These are phyloP conservation scores for Sugiyamaella xylanicola DNA, from an alignment of 1,139 yeast genomes.

Conservation along the genomic window DNA sequence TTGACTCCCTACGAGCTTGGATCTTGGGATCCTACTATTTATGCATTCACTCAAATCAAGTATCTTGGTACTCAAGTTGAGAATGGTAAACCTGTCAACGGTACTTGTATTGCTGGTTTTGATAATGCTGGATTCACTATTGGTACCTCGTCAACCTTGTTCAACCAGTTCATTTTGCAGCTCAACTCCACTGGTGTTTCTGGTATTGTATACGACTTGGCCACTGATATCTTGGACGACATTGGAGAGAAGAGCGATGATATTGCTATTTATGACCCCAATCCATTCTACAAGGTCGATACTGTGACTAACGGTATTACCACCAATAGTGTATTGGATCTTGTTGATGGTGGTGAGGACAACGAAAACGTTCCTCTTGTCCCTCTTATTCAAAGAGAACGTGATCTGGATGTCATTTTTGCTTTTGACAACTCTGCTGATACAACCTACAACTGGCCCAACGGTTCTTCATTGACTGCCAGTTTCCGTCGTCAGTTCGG, in stretches of 20 bases:
- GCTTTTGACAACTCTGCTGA: conserved; percentile 91
- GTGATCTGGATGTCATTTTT: conserved; percentile 73
- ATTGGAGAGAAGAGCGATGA: conserved; percentile 50
- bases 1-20: conserved; percentile 80
- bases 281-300: conserved; percentile 60
- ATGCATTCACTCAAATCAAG: conserved; percentile 69
- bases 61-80: conserved; percentile 70
- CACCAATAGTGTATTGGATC: conserved; percentile 43
- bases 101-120: conserved; percentile 61
- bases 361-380: conserved; percentile 73
- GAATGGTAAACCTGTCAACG: conserved; percentile 51
- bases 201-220: conserved; percentile 52
- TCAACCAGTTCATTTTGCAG: conserved; percentile 67
- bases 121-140: conserved; percentile 77
- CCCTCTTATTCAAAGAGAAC: conserved; percentile 71
- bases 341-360: conserved; percentile 92
- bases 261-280: conserved; percentile 72
- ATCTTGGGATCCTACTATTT: conserved; percentile 83
- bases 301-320: conserved; percentile 38
- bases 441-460: conserved; percentile 53
- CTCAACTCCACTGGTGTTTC: conserved; percentile 57
- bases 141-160: conserved; percentile 79
- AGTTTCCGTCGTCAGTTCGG: conserved; percentile 71
- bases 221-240: conserved; percentile 34
- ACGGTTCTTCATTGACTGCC: conserved; percentile 68